These are phyloP conservation scores for Dothideomycetes sp. DNA, from an alignment of 2,329 filamentous ascomycete genomes.

Conservation along the genomic window DNA sequence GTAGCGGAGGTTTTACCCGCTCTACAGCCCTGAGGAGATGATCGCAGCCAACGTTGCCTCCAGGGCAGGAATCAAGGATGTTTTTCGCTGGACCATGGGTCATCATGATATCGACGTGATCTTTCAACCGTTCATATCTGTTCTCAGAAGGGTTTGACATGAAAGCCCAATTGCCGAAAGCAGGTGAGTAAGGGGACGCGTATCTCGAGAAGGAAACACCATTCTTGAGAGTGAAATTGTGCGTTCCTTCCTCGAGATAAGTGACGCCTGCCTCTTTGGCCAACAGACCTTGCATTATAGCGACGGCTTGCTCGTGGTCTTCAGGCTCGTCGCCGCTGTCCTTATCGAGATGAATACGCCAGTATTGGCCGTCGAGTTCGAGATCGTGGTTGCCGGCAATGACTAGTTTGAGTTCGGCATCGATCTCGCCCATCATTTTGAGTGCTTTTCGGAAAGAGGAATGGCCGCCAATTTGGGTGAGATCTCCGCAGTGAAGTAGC, in stretches of 20 bases:
- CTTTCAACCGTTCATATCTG: neutral
- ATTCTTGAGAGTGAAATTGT: slow-evolving; percentile 38
- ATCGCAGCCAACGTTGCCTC: slow-evolving; percentile 43
- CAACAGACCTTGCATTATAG: slow-evolving; percentile 14
- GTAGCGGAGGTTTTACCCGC: slow-evolving; percentile 43
- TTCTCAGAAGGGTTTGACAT: neutral
- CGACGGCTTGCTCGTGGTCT: slow-evolving; percentile 4
- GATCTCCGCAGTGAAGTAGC: slow-evolving; percentile 33
- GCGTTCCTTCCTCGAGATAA: slow-evolving; percentile 43
- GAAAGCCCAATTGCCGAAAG: slow-evolving; percentile 18
- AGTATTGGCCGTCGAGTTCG: slow-evolving; percentile 19
- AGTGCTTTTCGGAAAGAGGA: slow-evolving; percentile 26
- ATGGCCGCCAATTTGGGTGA: slow-evolving; percentile 26
- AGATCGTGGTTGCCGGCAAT: slow-evolving; percentile 32
- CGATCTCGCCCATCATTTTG: slow-evolving; percentile 19
- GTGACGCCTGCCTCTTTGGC: slow-evolving; percentile 3
- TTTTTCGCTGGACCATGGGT: slow-evolving; percentile 51
- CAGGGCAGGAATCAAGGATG: slow-evolving; percentile 38
- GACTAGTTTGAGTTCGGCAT: slow-evolving; percentile 29
- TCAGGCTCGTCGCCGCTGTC: slow-evolving; percentile 1
- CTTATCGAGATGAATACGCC: neutral
- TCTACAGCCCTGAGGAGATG: slow-evolving; percentile 43
- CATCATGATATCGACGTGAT: slow-evolving; percentile 46
- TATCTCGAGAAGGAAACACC: slow-evolving; percentile 45
- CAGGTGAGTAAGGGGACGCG: slow-evolving; percentile 46